Percentiles rank a stretch among this genome's conserved stretches.
phyloP scores from a whole-genome alignment of 2,329 filamentous ascomycete species.

The Hymenoscyphus salicellus region DNA sequence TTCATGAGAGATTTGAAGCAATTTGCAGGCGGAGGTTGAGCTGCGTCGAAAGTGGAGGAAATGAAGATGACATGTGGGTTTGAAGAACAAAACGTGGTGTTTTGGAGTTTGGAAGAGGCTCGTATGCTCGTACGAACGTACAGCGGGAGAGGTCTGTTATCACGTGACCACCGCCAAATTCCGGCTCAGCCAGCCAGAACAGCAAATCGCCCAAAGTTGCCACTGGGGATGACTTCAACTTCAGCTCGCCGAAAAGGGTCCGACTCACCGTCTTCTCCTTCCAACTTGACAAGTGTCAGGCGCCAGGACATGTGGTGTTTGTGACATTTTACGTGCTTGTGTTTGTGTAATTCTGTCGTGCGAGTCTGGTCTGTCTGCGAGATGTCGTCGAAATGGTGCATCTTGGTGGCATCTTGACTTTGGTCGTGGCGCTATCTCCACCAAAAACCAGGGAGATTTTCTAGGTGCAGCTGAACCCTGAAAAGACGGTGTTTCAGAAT shows the following conservation, averaged over 20 bases:
- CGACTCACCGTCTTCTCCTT: not conserved
- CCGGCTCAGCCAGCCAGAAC: no score
- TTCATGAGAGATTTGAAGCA: not conserved
- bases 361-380: not conserved
- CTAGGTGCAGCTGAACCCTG: not conserved
- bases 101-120: not conserved
- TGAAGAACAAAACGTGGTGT: not conserved
- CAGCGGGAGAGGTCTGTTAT: no score
- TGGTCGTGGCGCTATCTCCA: not conserved
- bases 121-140: not conserved
- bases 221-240: not conserved
- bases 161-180: no score
- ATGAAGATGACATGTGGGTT: not conserved
- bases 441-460: not conserved
- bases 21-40: not conserved
- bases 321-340: slow-evolving; percentile 1
- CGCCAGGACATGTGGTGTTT: not conserved
- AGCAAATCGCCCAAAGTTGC: not conserved
- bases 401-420: not conserved
- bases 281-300: not conserved
- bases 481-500: not conserved
- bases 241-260: not conserved
- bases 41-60: not conserved
- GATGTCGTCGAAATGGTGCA: not conserved
- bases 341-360: not conserved